A percentile compares a stretch with the other conserved stretches of the same genome.
phyloP scores from a whole-genome alignment of 2,329 filamentous ascomycete species.

The Penicillium sp. region DNA sequence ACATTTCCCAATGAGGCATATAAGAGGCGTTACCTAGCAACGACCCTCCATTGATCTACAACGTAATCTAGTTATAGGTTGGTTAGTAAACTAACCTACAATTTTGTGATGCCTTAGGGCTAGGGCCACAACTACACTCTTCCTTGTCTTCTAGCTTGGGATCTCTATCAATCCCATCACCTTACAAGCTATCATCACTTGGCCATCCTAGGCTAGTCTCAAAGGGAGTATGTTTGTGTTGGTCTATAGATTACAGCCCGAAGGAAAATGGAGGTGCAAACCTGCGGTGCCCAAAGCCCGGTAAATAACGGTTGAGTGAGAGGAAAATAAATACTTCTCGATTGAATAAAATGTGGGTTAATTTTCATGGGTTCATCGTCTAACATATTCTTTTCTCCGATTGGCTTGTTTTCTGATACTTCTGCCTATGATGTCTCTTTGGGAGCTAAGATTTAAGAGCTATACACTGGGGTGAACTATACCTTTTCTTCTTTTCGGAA shows the following conservation, averaged over 20 bases:
- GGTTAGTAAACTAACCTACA: too few relatives aligned
- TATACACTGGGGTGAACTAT: not conserved
- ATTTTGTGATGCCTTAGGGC: not conserved
- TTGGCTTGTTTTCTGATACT: not conserved
- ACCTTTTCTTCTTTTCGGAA: not conserved
- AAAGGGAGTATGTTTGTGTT: too few relatives aligned
- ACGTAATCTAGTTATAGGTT: too few relatives aligned
- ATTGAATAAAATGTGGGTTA: too few relatives aligned
- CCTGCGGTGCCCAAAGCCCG: too few relatives aligned
- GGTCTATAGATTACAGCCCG: too few relatives aligned
- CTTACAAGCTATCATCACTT: not conserved
- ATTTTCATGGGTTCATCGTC: not conserved
- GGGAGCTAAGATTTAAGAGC: not conserved
- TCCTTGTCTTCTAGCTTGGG: not conserved
- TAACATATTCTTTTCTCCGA: not conserved
- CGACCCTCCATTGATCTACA: not conserved
- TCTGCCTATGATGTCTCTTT: not conserved
- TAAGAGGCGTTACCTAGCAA: not conserved
- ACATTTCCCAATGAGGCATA: not conserved
- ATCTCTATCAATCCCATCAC: not conserved
- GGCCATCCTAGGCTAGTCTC: too few relatives aligned
- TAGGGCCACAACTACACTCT: not conserved
- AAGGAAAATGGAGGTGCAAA: too few relatives aligned
- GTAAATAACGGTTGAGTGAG: too few relatives aligned
- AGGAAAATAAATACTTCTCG: not conserved